phyloP scores from a whole-genome alignment of 345 rosid genomes.

The Dimocarpus longan region DNA sequence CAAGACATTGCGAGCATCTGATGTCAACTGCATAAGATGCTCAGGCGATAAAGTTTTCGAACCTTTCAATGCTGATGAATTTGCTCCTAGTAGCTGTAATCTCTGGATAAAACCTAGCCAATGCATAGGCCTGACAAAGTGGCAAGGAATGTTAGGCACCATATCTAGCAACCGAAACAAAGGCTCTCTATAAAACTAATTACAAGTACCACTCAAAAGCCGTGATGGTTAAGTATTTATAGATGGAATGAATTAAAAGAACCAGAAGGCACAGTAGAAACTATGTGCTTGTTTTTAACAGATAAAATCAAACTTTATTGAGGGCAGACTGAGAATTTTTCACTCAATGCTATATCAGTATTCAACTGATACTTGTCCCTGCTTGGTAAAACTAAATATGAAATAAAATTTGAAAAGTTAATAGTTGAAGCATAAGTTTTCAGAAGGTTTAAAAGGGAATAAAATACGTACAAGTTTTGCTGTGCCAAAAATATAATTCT shows the following conservation, averaged over 20 bases:
- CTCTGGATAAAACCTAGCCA: constrained; percentile 72
- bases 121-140: constrained; percentile 51
- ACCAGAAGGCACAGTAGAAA: constrained; percentile 4
- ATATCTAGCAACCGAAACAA: constrained; percentile 5
- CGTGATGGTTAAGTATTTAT: background rate
- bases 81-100: constrained; percentile 54
- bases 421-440: constrained; percentile 18
- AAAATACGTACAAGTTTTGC: constrained; percentile 64
- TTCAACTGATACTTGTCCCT: background rate
- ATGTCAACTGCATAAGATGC: constrained; percentile 58
- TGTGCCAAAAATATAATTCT: constrained; percentile 73
- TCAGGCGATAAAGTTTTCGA: constrained; percentile 49
- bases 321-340: background rate
- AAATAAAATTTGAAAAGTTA: background rate
- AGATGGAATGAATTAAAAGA: background rate
- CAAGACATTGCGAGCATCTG: constrained; percentile 40
- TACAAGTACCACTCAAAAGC: background rate
- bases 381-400: constrained; percentile 13
- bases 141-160: constrained; percentile 18
- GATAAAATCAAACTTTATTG: background rate
- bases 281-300: background rate
- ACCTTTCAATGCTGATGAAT: constrained; percentile 60
- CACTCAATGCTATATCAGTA: background rate
- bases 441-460: constrained; percentile 2
- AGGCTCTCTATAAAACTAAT: constrained; percentile 1